phyloP scores from a whole-genome alignment of 1,139 yeast genomes.

The Protomyces macrosporus region DNA sequence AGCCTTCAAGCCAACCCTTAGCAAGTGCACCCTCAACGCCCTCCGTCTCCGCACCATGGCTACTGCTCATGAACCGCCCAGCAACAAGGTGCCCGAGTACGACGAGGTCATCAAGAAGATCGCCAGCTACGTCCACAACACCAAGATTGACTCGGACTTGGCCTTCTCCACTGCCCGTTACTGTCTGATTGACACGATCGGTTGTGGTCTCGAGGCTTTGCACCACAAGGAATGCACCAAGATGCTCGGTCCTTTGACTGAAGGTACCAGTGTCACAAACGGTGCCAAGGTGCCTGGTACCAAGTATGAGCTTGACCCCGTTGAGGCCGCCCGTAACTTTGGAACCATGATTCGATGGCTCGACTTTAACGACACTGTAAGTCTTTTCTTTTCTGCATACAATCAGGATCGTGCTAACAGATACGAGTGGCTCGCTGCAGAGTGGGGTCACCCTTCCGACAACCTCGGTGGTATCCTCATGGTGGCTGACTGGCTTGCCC shows the following conservation, averaged over 20 bases:
- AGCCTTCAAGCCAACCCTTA: not conserved
- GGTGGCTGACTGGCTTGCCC: conserved; percentile 53
- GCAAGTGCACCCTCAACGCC: not conserved
- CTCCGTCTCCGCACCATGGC: conserved; percentile 22
- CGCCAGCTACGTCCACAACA: conserved; percentile 49
- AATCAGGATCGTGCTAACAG: not conserved
- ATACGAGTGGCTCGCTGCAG: conserved; percentile 57
- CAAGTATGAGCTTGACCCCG: conserved; percentile 48
- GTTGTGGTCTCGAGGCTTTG: conserved; percentile 58
- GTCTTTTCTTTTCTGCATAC: not conserved
- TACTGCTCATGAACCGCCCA: conserved; percentile 15
- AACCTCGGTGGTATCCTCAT: conserved; percentile 56
- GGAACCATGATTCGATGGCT: conserved; percentile 57
- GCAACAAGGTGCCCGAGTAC: conserved; percentile 23
- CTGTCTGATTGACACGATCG: conserved; percentile 53
- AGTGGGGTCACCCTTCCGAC: conserved; percentile 63
- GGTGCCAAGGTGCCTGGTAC: conserved; percentile 56
- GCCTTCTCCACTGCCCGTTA: conserved; percentile 44
- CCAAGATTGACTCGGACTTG: conserved; percentile 45
- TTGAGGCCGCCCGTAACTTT: conserved; percentile 54
- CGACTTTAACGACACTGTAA: conserved; percentile 48
- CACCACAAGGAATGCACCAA: conserved; percentile 49
- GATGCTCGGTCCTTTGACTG: conserved; percentile 52
- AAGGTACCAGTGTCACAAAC: conserved; percentile 51
- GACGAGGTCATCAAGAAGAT: conserved; percentile 50